Evolutionary conservation across 805 yeast species (phyloP).

Genomic region (Kregervanrija delftensis): DNA sequence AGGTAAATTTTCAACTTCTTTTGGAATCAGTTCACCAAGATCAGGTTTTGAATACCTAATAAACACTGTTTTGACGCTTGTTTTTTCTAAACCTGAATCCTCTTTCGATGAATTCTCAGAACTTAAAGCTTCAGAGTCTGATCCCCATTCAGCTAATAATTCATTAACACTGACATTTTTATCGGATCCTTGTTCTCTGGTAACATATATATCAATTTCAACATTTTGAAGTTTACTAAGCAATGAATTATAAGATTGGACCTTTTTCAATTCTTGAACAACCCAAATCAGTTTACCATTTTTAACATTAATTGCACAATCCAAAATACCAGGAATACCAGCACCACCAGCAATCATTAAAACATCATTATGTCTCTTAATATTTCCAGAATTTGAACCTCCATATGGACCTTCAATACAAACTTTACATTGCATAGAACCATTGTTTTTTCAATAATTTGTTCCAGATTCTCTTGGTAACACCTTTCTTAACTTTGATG

Average conservation of each 20-base stretch:
- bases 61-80: constrained; percentile 25
- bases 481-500: constrained; percentile 46
- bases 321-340: constrained; percentile 54
- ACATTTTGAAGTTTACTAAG: constrained; percentile 20
- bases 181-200: constrained; percentile 22
- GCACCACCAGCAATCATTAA: constrained; percentile 63
- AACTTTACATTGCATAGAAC: constrained; percentile 17
- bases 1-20: constrained; percentile 27
- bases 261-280: constrained; percentile 39
- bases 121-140: neutral
- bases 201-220: constrained; percentile 31
- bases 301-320: constrained; percentile 29
- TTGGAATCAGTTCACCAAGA: constrained; percentile 24
- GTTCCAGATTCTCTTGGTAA: constrained; percentile 36
- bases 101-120: constrained; percentile 5
- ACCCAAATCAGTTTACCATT: constrained; percentile 52
- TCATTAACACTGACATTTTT: neutral
- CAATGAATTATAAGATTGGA: constrained; percentile 33
- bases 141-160: neutral
- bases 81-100: constrained; percentile 7
- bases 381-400: constrained; percentile 40
- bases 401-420: constrained; percentile 62
- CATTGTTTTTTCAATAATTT: constrained; percentile 16
- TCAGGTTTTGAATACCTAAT: constrained; percentile 34
- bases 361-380: constrained; percentile 41